Percentiles rank a stretch among this genome's conserved stretches.
Evolutionary conservation across 352 stramenopile species (phyloP).

Genomic region (Globisporangium uncinulatum): DNA sequence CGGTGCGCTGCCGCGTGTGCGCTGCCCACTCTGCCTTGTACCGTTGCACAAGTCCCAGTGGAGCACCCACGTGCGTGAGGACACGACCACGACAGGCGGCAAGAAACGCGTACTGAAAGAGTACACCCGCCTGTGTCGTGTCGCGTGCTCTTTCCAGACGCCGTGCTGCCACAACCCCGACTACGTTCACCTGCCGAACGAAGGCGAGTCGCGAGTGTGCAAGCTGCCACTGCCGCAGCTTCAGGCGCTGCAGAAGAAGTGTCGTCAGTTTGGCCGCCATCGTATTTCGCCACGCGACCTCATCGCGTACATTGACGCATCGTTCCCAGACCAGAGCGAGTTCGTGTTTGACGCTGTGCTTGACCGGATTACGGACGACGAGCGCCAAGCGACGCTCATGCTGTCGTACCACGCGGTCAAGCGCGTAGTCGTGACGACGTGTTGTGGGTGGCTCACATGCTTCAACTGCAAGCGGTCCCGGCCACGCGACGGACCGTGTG

Average conservation of each 20-base stretch:
- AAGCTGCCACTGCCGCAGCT: neutral
- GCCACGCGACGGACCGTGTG: neutral
- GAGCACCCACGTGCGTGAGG: neutral
- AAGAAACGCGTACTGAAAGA: neutral
- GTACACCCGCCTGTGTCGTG: slow-evolving; percentile 10
- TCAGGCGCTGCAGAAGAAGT: neutral
- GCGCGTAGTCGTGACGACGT: neutral
- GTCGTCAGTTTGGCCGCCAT: neutral
- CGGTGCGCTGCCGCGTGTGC: slow-evolving; percentile 16
- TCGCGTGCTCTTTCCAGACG: slow-evolving; percentile 17
- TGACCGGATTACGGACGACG: neutral
- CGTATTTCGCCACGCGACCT: neutral
- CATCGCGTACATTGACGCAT: neutral
- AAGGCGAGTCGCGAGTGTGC: neutral
- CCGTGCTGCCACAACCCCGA: slow-evolving; percentile 19
- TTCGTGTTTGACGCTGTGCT: neutral
- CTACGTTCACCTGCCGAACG: slow-evolving; percentile 17
- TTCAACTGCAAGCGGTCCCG: slow-evolving; percentile 1
- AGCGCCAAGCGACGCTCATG: neutral
- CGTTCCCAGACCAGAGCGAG: neutral
- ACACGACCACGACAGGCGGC: neutral
- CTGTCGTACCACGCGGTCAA: neutral
- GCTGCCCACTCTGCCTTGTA: slow-evolving; percentile 20
- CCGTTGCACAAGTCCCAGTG: slow-evolving; percentile 17
- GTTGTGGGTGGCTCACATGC: neutral